phyloP scores from a whole-genome alignment of 1,284 basidiomycete genomes.

The Athelia sp. region DNA sequence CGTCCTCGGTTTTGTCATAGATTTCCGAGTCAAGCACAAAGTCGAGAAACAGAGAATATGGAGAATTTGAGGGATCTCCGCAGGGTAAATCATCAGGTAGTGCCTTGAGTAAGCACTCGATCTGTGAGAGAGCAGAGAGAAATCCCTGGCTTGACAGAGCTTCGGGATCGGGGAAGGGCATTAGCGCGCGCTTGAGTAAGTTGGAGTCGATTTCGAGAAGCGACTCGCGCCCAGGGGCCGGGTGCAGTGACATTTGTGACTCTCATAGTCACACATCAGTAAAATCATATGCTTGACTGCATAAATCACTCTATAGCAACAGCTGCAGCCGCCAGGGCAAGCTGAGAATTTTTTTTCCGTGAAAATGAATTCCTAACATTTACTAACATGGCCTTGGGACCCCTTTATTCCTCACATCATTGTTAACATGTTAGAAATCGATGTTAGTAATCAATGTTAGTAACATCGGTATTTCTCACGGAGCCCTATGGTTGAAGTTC shows the following conservation, averaged over 20 bases:
- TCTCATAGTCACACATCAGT: background rate
- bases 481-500: too few relatives aligned
- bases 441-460: background rate
- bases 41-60: background rate
- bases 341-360: background rate
- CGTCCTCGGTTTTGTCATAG: background rate
- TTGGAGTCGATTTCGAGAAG: background rate
- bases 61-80: background rate
- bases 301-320: background rate
- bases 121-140: background rate
- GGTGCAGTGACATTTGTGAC: background rate
- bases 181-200: background rate
- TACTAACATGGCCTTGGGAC: background rate
- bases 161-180: background rate
- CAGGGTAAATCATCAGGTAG: background rate
- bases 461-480: background rate
- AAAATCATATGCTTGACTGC: background rate
- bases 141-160: background rate
- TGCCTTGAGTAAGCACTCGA: background rate
- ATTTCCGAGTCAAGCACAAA: background rate
- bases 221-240: background rate
- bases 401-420: background rate
- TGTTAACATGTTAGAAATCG: background rate
- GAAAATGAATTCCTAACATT: background rate
- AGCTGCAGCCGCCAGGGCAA: background rate